phyloP scores from a whole-genome alignment of 129 eudicot genomes.

The Escallonia rubra region DNA sequence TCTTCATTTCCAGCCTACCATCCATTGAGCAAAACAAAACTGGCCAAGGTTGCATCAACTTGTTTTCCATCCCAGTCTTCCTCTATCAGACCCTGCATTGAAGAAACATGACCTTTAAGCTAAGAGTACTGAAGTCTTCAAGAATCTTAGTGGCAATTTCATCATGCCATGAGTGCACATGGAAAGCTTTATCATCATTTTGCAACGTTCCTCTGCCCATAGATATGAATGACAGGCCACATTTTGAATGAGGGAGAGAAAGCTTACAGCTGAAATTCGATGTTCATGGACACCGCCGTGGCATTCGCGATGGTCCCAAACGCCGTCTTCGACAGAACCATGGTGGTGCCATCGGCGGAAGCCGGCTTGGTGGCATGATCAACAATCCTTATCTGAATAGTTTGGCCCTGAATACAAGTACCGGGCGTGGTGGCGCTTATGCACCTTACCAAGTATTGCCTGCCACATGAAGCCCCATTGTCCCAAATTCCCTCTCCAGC shows the following conservation, averaged over 20 bases:
- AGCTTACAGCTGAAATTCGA: slow-evolving; percentile 55
- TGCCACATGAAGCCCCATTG: slow-evolving; percentile 73
- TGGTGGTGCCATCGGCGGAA: slow-evolving; percentile 27
- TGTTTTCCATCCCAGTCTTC: too few relatives aligned
- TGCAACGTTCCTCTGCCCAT: too few relatives aligned
- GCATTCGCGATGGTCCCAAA: slow-evolving; percentile 34
- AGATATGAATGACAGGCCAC: too few relatives aligned
- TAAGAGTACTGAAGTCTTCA: too few relatives aligned
- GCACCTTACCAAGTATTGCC: slow-evolving; percentile 63
- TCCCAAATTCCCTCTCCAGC: slow-evolving; percentile 77
- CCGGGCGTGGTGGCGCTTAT: slow-evolving; percentile 36
- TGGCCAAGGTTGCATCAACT: too few relatives aligned
- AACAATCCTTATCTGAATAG: slow-evolving; percentile 50
- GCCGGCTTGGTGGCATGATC: slow-evolving; percentile 32
- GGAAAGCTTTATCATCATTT: too few relatives aligned
- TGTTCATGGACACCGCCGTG: slow-evolving; percentile 29
- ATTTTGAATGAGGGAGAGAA: neutral
- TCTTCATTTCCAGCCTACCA: too few relatives aligned
- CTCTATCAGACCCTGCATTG: too few relatives aligned
- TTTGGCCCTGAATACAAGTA: slow-evolving; percentile 27
- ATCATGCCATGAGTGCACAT: too few relatives aligned
- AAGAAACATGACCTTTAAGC: too few relatives aligned
- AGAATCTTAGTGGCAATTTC: too few relatives aligned
- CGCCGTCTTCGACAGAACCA: slow-evolving; percentile 51
- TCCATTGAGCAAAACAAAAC: too few relatives aligned